Conservation (phyloP, 192 early-diverging fungal genomes). For the Radiomyces spectabilis region DNA sequence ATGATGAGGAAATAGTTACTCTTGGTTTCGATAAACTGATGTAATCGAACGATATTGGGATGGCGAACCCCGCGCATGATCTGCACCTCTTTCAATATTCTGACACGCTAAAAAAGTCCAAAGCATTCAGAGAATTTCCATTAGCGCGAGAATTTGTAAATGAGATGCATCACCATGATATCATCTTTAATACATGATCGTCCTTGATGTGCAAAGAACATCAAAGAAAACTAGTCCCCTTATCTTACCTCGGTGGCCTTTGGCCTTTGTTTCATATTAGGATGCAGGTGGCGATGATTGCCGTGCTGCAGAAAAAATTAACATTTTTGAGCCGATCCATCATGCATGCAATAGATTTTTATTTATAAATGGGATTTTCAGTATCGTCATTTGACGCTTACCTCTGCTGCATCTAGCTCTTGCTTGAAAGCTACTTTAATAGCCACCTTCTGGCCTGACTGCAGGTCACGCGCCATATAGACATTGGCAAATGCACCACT, state of each 20-base stretch:
- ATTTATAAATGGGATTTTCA: too few relatives aligned
- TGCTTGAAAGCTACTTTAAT: conserved; percentile 79
- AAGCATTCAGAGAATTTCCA: too few relatives aligned
- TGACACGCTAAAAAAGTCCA: conserved; percentile 61
- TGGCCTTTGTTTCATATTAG: conserved; percentile 15
- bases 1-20: conserved; percentile 72
- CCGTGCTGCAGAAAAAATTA: not conserved
- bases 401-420: conserved; percentile 59
- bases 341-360: too few relatives aligned
- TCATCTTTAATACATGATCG: not conserved
- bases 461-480: conserved; percentile 59
- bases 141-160: too few relatives aligned
- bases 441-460: conserved; percentile 63
- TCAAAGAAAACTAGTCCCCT: too few relatives aligned
- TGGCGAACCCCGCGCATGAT: conserved; percentile 77
- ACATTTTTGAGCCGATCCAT: too few relatives aligned
- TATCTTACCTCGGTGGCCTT: conserved; percentile 17
- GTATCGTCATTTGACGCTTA: conserved; percentile 11
- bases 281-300: conserved; percentile 9
- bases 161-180: too few relatives aligned
- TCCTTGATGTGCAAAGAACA: too few relatives aligned
- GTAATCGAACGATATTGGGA: conserved; percentile 66
- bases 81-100: conserved; percentile 80
- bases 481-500: conserved; percentile 87
- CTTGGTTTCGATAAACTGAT: conserved; percentile 68